phyloP scores from a whole-genome alignment of 164 flowering plant genomes.

The Nelumbo lutea region DNA sequence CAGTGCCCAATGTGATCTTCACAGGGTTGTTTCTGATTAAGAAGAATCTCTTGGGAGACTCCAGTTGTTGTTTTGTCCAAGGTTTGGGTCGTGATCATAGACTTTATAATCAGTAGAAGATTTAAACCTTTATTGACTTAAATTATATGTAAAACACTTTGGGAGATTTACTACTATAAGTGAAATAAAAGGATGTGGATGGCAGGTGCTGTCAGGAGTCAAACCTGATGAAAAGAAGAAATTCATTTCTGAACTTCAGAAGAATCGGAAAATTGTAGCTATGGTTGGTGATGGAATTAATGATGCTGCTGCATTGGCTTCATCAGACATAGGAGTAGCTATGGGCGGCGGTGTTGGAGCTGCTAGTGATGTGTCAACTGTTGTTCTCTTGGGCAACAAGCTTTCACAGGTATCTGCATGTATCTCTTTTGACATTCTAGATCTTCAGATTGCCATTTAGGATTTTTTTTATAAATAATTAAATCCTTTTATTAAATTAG shows the following conservation, averaged over 20 bases:
- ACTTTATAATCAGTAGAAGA: too few relatives aligned
- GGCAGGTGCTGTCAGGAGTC: constrained; percentile 78
- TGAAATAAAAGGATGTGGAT: constrained; percentile 6
- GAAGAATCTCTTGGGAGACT: too few relatives aligned
- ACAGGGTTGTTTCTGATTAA: too few relatives aligned
- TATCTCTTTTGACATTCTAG: not conserved
- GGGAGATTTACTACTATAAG: not conserved
- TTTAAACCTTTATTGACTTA: not conserved
- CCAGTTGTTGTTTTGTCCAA: too few relatives aligned
- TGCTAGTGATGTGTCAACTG: constrained; percentile 92
- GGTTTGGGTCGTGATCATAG: too few relatives aligned
- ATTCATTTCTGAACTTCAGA: constrained; percentile 68
- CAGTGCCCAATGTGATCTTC: too few relatives aligned
- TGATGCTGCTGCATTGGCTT: constrained; percentile 97
- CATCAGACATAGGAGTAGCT: constrained; percentile 82
- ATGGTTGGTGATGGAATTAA: constrained; percentile 99
- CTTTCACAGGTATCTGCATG: constrained; percentile 66
- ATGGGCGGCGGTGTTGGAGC: constrained; percentile 97
- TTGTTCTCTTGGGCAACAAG: constrained; percentile 84
- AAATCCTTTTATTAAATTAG: too few relatives aligned
- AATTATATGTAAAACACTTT: not conserved
- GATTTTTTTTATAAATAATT: too few relatives aligned
- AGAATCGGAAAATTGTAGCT: constrained; percentile 62
- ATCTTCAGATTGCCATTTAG: too few relatives aligned
- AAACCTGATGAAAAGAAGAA: constrained; percentile 83